Base-by-base conservation (phyloP, 2,329 filamentous ascomycete genomes). In the Colletotrichum scovillei region DNA sequence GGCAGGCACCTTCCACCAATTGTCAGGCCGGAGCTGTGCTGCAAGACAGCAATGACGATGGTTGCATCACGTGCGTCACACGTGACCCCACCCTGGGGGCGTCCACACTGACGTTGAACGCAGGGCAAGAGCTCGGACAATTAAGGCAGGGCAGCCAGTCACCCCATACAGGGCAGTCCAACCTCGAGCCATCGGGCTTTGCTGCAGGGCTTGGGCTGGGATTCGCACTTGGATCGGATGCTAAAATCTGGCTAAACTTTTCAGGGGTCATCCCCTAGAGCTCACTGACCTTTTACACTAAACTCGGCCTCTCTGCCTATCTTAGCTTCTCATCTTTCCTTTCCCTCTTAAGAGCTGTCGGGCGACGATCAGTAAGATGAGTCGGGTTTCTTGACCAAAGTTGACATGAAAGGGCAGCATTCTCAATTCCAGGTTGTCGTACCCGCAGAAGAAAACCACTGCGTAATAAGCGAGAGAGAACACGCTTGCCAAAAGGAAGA, bases 181-280 rank as follows among this genome's bases (percentile, higher is more conserved):
- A 12, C 28, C 32, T 53, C 24, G 19, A 42, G 26, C 28, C 22
- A 35, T 53, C 30, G 42, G 60, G 60, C 66, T 60, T n/a, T 69
- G 53, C 65, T 69, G 59, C 65, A 72, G 69, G 69, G 64, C 64
- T 55, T 24, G 58, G 42, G 62, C 52, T 69, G 26, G 69, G 63
- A 56, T 62, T 57, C n/a, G 19, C 67, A 69, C 63, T 26, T 57
- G 52, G 59, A 70, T 69, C 66, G 57, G 55, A 59, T 64, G 55
- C 66, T 73, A 57, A 63, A 68, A 63, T 19, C 49, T 58, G 46
- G 56, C 63, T 35, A 32, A 63, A 35, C 60, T 57, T 65, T 71
- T 57, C 71, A 70, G 71, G 71, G 71, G 71, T 65, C 38, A 70
- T 56, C 70, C 60, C 46, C 70, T 73, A 63, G 46, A 60, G 60